Base-by-base conservation (phyloP, 129 eudicot genomes). In the Tagetes erecta region DNA sequence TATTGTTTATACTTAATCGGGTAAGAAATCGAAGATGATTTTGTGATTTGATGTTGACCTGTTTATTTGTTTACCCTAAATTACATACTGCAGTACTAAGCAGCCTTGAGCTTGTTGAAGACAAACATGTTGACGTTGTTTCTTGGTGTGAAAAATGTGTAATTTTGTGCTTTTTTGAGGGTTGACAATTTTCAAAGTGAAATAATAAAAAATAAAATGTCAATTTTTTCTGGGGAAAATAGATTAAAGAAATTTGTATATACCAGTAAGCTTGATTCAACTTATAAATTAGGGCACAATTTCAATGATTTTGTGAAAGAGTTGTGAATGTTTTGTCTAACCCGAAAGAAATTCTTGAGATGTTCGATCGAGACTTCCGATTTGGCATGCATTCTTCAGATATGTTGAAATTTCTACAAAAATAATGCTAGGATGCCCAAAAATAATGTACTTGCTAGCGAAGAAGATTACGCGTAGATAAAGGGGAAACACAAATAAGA, bases 11-110 rank as follows among this genome's bases (percentile, higher is more conserved):
- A 51, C 68, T 72, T 34, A 51, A 34, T 65, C 2, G 51, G 20
- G 47, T 79, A 14, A 52, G 72, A 42, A 42, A 64, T 64, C 52
- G 52, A 79, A 72, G 83, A 79, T 64, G 83, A 79, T 79, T 53
- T 56, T 65, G 63, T 52, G 69, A 55, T 34, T 34, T 55, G 74
- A 79, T 65, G 73, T 79, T 72, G 78, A 72, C 78, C 12, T 40
- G 42, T 64, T 35, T 37, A 79, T 52, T 71, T 72, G 67, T 78
- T 64, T 52, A 78, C 51, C 62, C 59, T 49, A 71, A 50, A 49
- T 53, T 64, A 64, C 27, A 79, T 58, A 72, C 57, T 52, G 73
- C n/a, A 41, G 77, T n/a, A 51, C 35, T 42, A 10, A n/a, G 39
- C 12, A 41, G 77, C 30, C 62, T 44, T 42, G 20, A n/a, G 39